These are phyloP conservation scores for Entomortierella lignicola DNA, from an alignment of 192 early-diverging fungal genomes.

Conservation along the genomic window DNA sequence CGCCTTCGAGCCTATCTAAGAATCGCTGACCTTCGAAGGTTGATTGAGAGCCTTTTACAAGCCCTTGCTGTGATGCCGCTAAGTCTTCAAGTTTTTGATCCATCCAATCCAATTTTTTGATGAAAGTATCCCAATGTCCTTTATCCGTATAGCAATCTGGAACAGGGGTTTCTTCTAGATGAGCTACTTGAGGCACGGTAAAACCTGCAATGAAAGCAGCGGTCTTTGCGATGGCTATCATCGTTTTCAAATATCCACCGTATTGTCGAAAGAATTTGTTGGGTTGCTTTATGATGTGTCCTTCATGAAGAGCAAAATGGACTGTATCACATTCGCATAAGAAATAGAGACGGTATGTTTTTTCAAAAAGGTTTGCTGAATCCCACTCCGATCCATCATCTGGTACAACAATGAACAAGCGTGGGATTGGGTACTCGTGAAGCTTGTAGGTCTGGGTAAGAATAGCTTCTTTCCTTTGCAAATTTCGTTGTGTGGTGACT, in stretches of 20 bases:
- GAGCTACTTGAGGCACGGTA: neutral
- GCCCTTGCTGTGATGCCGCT: neutral
- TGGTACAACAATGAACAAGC: slow-evolving; percentile 15
- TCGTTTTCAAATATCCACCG: slow-evolving; percentile 11
- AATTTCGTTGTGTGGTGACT: slow-evolving; percentile 4
- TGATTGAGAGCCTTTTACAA: neutral
- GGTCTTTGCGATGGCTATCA: slow-evolving; percentile 11
- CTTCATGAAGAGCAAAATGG: slow-evolving; percentile 12
- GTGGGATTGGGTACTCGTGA: slow-evolving; percentile 21
- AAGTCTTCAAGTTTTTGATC: neutral
- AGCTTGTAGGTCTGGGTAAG: slow-evolving; percentile 25
- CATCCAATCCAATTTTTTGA: neutral
- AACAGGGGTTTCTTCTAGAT: neutral
- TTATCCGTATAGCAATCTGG: no score
- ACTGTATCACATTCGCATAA: slow-evolving; percentile 16
- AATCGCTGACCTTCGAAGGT: neutral
- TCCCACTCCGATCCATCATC: neutral
- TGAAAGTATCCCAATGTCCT: no score
- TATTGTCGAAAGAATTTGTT: slow-evolving; percentile 23
- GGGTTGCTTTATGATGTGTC: slow-evolving; percentile 4
- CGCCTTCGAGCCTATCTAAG: slow-evolving; percentile 25
- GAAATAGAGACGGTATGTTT: slow-evolving; percentile 11
- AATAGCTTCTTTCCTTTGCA: slow-evolving; percentile 4
- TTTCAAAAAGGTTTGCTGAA: neutral
- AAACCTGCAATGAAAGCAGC: neutral